Conservation (phyloP, 2,329 filamentous ascomycete species). For the Anisogramma anomala region DNA sequence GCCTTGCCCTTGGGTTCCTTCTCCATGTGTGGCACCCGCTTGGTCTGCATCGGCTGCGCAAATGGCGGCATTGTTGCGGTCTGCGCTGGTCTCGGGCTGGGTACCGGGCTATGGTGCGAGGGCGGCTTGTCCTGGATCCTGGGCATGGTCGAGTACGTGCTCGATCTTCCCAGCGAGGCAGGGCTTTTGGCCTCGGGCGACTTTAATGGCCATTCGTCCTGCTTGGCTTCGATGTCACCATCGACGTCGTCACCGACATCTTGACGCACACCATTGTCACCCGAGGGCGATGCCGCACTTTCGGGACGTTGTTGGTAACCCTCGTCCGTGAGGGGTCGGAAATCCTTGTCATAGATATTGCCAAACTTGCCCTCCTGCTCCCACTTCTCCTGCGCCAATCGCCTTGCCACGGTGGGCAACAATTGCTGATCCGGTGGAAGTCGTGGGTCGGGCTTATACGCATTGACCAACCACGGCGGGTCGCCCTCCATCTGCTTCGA, state of each 20-base stretch:
- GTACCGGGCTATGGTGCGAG: constrained; percentile 25
- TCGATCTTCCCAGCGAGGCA: constrained; percentile 31
- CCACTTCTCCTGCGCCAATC: constrained; percentile 90
- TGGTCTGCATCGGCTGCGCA: constrained; percentile 22
- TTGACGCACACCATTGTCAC: constrained; percentile 19
- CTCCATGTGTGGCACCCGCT: constrained; percentile 40
- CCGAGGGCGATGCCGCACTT: constrained; percentile 22
- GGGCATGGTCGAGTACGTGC: constrained; percentile 53
- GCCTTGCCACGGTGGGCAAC: constrained; percentile 82
- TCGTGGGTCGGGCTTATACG: constrained; percentile 91
- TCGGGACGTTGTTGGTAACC: constrained; percentile 33
- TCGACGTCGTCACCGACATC: too few species aligned
- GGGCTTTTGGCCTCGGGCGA: constrained; percentile 34
- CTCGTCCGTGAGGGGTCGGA: constrained; percentile 68
- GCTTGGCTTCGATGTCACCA: constrained; percentile 23
- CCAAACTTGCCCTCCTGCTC: constrained; percentile 82
- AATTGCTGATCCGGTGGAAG: constrained; percentile 92
- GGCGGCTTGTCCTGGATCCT: constrained; percentile 39
- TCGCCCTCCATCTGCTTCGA: constrained; percentile 76
- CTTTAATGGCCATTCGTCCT: constrained; percentile 50
- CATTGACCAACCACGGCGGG: constrained; percentile 85
- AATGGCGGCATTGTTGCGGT: constrained; percentile 31
- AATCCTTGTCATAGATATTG: constrained; percentile 75
- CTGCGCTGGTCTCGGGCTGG: constrained; percentile 35
- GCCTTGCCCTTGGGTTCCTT: constrained; percentile 39